Evolutionary conservation across 2,329 filamentous ascomycete genomes (phyloP).

Genomic region (Talaromyces amestolkiae): DNA sequence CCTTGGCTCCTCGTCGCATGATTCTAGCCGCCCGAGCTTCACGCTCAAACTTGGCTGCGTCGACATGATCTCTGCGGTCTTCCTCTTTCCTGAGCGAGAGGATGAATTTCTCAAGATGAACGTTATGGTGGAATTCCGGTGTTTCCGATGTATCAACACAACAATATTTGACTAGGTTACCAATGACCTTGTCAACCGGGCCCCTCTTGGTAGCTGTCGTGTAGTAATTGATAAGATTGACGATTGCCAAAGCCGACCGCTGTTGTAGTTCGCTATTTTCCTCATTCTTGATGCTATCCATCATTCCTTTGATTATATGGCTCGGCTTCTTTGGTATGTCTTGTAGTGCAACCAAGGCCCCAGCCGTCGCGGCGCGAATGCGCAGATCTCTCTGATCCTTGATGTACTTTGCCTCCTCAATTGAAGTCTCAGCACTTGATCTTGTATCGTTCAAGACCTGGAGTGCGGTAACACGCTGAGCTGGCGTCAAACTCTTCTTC

Average conservation of each 20-base stretch:
- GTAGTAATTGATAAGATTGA: conserved; percentile 80
- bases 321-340: conserved; percentile 90
- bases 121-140: conserved; percentile 86
- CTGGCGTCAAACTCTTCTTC: conserved; percentile 83
- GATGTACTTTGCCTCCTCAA: conserved; percentile 73
- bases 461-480: conserved; percentile 78
- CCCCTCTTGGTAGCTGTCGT: conserved; percentile 74
- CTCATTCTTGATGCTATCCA: conserved; percentile 96
- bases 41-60: conserved; percentile 83
- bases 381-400: conserved; percentile 83
- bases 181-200: conserved; percentile 92
- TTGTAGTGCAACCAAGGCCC: conserved; percentile 82
- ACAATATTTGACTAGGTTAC: conserved; percentile 94
- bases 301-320: conserved; percentile 89
- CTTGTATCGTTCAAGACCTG: conserved; percentile 77
- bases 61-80: conserved; percentile 86
- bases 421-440: conserved; percentile 65
- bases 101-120: conserved; percentile 72
- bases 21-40: conserved; percentile 88
- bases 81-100: conserved; percentile 96
- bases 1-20: conserved; percentile 88
- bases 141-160: conserved; percentile 98
- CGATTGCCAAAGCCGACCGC: conserved; percentile 81
- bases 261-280: conserved; percentile 86
- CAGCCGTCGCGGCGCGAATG: conserved; percentile 80